Base-by-base conservation (phyloP, 2,329 filamentous ascomycete genomes). In the Cryphonectria carpinicola region DNA sequence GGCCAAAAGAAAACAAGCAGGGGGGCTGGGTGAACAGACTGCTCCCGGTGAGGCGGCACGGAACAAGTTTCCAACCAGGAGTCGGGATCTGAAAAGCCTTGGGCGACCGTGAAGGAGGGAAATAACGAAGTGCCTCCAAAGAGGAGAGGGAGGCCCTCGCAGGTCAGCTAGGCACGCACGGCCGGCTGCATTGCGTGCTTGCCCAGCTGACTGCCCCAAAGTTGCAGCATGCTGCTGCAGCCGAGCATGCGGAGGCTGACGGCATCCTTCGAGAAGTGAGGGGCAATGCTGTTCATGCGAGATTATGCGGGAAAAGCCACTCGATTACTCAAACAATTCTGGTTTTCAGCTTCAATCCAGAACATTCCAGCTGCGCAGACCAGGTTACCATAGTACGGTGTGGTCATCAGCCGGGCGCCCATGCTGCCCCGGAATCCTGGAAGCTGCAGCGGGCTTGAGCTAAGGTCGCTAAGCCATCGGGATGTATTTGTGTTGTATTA, bases 261-360 rank as follows among this genome's bases (percentile, higher is more conserved):
- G 32, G 58, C 58, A 61, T 61, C 46, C 46, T 11, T 49, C 22
- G 8, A 49, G 8, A 49, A 13, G 35, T 39, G 65, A 35, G 46
- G 17, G 46, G 46, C n/a, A 22, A 14, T 60, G 17, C 28, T 58
- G 54, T 54, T 28, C 19, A 66, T 66, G 49, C 65, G 43, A 66
- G 65, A 66, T 66, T 58, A 66, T 66, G 65, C 65, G 39, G 35
- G 25, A 46, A 35, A 54, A 32, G 49, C 65, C 65, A 66, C 65
- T 32, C 52, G 35, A 43, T 46, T 25, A 25, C 25, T 41, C 39
- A 39, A 39, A 8, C 28, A 61, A 35, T 19, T 17, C 54, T 28
- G 13, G 13, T 58, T 39, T 39, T 13, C 32, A 39, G 35, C 14
- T 37, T 32, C 35, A 39, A 61, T n/a, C 58, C 7, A 22, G 35